These are phyloP conservation scores for Geotrichum bryndzae DNA, from an alignment of 1,139 yeast species.

Conservation along the genomic window DNA sequence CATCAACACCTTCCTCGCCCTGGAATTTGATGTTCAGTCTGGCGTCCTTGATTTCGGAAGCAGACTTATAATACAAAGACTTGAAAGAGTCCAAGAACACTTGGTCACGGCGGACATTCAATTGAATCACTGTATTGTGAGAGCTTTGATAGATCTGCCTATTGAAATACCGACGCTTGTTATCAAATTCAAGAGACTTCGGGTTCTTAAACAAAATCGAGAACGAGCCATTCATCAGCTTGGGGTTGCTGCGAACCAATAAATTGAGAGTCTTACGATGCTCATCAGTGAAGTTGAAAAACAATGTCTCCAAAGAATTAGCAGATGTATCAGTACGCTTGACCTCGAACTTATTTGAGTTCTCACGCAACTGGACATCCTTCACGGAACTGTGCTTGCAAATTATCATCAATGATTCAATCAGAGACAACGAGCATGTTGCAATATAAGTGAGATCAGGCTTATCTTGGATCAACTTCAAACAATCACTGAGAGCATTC, in stretches of 20 bases:
- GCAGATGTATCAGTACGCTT: conserved; percentile 59
- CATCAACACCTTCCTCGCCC: conserved; percentile 96
- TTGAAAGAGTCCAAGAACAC: conserved; percentile 90
- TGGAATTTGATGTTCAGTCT: conserved; percentile 75
- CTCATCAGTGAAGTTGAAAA: conserved; percentile 83
- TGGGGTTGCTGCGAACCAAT: conserved; percentile 88
- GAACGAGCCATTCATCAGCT: conserved; percentile 94
- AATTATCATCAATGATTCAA: conserved; percentile 91
- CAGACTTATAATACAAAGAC: conserved; percentile 71
- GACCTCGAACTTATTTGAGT: conserved; percentile 57
- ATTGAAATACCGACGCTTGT: conserved; percentile 81
- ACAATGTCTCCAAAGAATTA: conserved; percentile 72
- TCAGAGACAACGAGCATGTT: conserved; percentile 75
- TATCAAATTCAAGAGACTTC: conserved; percentile 87
- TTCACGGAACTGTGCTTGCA: conserved; percentile 80
- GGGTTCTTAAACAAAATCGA: conserved; percentile 86
- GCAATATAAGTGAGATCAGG: conserved; percentile 59
- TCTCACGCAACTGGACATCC: conserved; percentile 38
- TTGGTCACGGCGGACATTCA: conserved; percentile 79
- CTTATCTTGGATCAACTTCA: conserved; percentile 43
- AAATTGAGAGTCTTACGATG: conserved; percentile 85
- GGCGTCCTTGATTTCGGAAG: conserved; percentile 67
- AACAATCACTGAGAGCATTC: conserved; percentile 78
- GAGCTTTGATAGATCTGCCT: conserved; percentile 42
- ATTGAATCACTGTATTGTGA: conserved; percentile 45